phyloP scores from a whole-genome alignment of 148 eudicot genomes.

The Tetragonia tetragonoides region DNA sequence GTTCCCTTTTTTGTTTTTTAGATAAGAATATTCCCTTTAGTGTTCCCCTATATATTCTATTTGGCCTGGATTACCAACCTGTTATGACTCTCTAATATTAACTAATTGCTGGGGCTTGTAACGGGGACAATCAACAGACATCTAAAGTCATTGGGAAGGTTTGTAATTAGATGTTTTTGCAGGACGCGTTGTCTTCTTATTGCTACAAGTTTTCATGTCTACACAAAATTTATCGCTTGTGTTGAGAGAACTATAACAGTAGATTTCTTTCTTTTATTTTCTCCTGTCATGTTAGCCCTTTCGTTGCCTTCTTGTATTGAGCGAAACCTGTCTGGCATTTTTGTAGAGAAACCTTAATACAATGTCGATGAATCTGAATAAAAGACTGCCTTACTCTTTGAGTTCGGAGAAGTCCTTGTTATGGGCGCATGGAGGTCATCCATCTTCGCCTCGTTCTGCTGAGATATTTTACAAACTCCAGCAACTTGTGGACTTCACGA shows the following conservation, averaged over 20 bases:
- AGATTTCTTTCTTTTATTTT: background rate
- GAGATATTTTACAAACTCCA: constrained; percentile 57
- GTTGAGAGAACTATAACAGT: too few relatives aligned
- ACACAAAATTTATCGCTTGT: too few relatives aligned
- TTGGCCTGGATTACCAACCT: background rate
- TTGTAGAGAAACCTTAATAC: constrained; percentile 27
- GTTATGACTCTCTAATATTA: background rate
- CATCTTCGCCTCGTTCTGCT: constrained; percentile 59
- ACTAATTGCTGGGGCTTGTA: background rate
- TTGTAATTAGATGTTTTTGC: too few relatives aligned
- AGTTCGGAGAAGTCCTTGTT: constrained; percentile 70
- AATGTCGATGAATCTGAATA: constrained; percentile 25
- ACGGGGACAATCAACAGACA: too few relatives aligned
- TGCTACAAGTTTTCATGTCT: too few relatives aligned
- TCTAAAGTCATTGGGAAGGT: too few relatives aligned
- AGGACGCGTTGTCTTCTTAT: too few relatives aligned
- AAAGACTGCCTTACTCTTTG: constrained; percentile 47
- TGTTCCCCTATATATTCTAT: too few relatives aligned
- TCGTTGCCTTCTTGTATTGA: background rate
- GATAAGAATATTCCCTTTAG: too few relatives aligned
- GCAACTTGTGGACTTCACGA: constrained; percentile 52
- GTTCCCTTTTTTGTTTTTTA: background rate
- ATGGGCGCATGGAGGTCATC: constrained; percentile 95
- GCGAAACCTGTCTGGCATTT: constrained; percentile 14
- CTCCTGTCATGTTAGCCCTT: background rate